phyloP scores from a whole-genome alignment of 179 eudicot species.

The Silene vulgaris region DNA sequence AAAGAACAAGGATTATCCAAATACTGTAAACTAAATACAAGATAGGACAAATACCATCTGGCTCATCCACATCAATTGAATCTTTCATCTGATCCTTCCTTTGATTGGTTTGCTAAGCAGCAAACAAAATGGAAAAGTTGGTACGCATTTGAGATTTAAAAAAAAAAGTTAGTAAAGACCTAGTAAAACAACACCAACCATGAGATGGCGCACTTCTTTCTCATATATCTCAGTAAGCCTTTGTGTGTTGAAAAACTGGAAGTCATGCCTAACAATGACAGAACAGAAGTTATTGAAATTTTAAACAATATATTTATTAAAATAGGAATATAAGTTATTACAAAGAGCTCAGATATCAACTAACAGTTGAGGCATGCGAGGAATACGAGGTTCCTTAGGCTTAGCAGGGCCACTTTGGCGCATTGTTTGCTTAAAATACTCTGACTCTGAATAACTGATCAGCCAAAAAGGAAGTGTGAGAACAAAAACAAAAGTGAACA shows the following conservation, averaged over 20 bases:
- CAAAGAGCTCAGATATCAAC: slow-evolving; percentile 18
- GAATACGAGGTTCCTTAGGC: slow-evolving; percentile 90
- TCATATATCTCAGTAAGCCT: slow-evolving; percentile 87
- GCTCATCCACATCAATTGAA: slow-evolving; percentile 83
- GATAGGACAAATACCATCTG: slow-evolving; percentile 56
- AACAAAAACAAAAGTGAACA: background rate
- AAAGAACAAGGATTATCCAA: slow-evolving; percentile 6
- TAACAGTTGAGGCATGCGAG: slow-evolving; percentile 98
- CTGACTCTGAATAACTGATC: slow-evolving; percentile 83
- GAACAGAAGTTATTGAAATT: slow-evolving; percentile 1
- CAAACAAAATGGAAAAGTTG: slow-evolving; percentile 15
- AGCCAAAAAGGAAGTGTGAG: slow-evolving; percentile 9
- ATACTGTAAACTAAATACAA: background rate
- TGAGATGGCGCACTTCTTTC: slow-evolving; percentile 92
- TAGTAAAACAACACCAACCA: slow-evolving; percentile 47
- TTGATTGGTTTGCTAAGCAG: slow-evolving; percentile 61
- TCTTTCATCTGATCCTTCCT: slow-evolving; percentile 73
- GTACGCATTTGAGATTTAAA: background rate
- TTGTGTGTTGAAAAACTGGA: slow-evolving; percentile 96
- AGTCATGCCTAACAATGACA: slow-evolving; percentile 61
- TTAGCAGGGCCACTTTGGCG: slow-evolving; percentile 96
- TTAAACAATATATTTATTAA: background rate
- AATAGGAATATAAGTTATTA: background rate
- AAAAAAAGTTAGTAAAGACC: background rate
- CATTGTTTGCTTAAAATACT: slow-evolving; percentile 96